These are phyloP conservation scores for Phyllosticta capitalensis DNA, from an alignment of 2,329 filamentous ascomycete species.

Conservation along the genomic window DNA sequence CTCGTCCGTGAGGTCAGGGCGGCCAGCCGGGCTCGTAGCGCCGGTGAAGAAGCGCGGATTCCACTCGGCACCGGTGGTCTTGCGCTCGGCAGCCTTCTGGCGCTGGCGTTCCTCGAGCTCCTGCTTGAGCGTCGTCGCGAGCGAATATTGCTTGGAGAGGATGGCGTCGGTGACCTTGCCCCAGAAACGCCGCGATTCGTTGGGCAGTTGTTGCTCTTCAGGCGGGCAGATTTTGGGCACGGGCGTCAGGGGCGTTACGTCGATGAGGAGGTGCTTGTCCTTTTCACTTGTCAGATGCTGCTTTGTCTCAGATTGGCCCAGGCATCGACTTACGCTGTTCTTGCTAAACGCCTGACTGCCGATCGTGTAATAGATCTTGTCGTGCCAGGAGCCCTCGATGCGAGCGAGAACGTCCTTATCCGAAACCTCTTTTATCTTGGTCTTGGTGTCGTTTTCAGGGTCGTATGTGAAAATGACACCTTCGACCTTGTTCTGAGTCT, in stretches of 20 bases:
- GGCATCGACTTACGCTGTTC: conserved; percentile 44
- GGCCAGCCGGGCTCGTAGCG: conserved; percentile 49
- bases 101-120: conserved; percentile 88
- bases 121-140: conserved; percentile 78
- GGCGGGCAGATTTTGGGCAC: conserved; percentile 73
- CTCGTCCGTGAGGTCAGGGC: conserved; percentile 53
- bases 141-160: conserved; percentile 66
- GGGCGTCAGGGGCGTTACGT: conserved; percentile 74
- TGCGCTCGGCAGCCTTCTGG: conserved; percentile 71
- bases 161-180: conserved; percentile 80
- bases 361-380: conserved; percentile 53
- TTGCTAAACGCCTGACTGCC: conserved; percentile 37
- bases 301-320: conserved; percentile 41
- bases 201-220: conserved; percentile 65
- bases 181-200: conserved; percentile 89
- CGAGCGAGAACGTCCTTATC: conserved; percentile 74
- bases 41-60: conserved; percentile 78
- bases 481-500: conserved; percentile 81
- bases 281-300: conserved; percentile 22
- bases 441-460: conserved; percentile 72
- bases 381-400: conserved; percentile 79
- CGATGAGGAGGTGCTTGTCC: conserved; percentile 65
- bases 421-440: conserved; percentile 73
- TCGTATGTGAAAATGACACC: conserved; percentile 88
- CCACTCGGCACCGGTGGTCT: conserved; percentile 61